Evolutionary conservation across 2,329 filamentous ascomycete genomes (phyloP).

Genomic region (Ilyonectria sp.): DNA sequence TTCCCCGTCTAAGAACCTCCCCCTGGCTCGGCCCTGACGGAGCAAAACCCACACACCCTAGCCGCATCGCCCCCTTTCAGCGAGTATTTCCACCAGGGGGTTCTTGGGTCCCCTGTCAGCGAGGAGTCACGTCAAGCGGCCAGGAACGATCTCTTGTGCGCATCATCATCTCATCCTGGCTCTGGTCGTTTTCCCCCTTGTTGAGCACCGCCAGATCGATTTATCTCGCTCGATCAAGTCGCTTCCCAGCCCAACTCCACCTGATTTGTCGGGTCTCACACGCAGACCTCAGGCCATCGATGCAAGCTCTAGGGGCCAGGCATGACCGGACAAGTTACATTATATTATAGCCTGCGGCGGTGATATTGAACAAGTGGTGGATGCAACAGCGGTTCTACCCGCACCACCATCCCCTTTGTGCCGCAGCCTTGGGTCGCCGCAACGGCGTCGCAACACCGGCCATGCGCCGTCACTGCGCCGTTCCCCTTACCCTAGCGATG

Average conservation of each 20-base stretch:
- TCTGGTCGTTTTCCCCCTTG: neutral
- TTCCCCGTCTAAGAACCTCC: neutral
- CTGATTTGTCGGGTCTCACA: neutral
- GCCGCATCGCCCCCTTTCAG: neutral
- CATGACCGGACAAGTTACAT: conserved; percentile 10
- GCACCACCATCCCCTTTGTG: conserved; percentile 3
- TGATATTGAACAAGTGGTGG: neutral
- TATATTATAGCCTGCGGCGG: neutral
- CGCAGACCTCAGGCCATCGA: neutral
- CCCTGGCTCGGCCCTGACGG: neutral
- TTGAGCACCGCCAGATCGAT: neutral
- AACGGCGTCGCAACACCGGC: neutral
- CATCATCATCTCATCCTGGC: neutral
- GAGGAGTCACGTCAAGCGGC: neutral
- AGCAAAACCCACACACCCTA: neutral
- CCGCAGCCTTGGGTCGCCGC: neutral
- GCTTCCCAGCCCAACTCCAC: neutral
- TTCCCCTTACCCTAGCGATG: neutral
- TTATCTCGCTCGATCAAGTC: neutral
- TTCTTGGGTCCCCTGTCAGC: neutral
- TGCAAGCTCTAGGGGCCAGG: neutral
- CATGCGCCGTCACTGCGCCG: neutral
- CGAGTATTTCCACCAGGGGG: neutral
- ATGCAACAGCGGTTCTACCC: neutral
- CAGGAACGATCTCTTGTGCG: neutral